Evolutionary conservation across 2,329 filamentous ascomycete genomes (phyloP).

Genomic region (Incumbomyces lentus): DNA sequence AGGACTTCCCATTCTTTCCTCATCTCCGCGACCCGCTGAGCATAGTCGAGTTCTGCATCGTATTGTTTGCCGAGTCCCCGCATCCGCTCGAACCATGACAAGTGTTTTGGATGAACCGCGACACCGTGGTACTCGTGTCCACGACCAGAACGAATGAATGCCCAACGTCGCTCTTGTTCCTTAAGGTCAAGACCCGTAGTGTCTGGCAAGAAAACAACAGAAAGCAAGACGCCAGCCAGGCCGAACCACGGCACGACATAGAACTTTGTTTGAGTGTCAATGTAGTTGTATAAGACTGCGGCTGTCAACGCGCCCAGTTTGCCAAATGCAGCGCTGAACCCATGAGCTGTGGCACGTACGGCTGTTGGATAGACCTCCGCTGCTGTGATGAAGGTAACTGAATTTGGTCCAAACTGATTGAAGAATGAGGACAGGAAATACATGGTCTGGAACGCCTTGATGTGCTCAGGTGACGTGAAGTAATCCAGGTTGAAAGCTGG

Average conservation of each 20-base stretch:
- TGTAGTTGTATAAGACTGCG: slow-evolving; percentile 90
- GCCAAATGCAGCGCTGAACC: slow-evolving; percentile 82
- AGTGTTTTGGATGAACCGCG: slow-evolving; percentile 78
- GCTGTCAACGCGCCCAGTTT: slow-evolving; percentile 82
- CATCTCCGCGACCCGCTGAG: slow-evolving; percentile 78
- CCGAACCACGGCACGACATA: slow-evolving; percentile 93
- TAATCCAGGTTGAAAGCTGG: slow-evolving; percentile 81
- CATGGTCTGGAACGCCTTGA: slow-evolving; percentile 93
- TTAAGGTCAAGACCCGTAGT: slow-evolving; percentile 88
- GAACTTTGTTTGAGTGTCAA: slow-evolving; percentile 73
- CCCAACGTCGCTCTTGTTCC: slow-evolving; percentile 92
- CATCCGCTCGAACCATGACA: slow-evolving; percentile 79
- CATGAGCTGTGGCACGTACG: slow-evolving; percentile 85
- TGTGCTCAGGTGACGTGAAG: slow-evolving; percentile 60
- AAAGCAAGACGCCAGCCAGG: slow-evolving; percentile 73
- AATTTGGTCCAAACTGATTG: slow-evolving; percentile 97
- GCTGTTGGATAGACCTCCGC: slow-evolving; percentile 95
- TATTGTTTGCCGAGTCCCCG: slow-evolving; percentile 71
- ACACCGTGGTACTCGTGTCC: slow-evolving; percentile 83
- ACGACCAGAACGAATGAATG: slow-evolving; percentile 68
- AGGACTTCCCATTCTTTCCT: slow-evolving; percentile 45
- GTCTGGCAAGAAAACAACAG: slow-evolving; percentile 81
- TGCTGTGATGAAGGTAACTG: slow-evolving; percentile 89
- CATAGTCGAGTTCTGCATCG: slow-evolving; percentile 70
- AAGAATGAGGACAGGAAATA: slow-evolving; percentile 94